Conservation (phyloP, 139 green algal genomes). For the Chlorokybus atmophyticus region DNA sequence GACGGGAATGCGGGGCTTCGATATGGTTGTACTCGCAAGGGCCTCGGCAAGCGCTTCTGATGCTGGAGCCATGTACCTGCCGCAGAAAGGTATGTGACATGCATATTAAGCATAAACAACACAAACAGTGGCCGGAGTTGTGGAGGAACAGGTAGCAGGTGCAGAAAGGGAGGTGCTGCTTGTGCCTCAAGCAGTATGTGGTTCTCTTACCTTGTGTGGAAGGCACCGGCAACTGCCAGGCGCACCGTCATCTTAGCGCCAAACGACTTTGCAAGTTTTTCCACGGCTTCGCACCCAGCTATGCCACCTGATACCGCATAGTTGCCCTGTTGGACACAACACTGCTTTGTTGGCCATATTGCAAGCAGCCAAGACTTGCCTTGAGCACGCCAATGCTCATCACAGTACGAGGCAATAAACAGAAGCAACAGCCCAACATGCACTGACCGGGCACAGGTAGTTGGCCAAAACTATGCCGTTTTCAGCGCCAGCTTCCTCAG, state of each 20-base stretch:
- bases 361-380: background rate
- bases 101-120: too few relatives aligned
- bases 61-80: constrained; percentile 26
- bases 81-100: too few relatives aligned
- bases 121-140: too few relatives aligned
- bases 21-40: constrained; percentile 55
- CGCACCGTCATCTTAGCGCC: constrained; percentile 63
- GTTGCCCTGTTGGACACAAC: constrained; percentile 58
- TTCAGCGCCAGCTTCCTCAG: constrained; percentile 43
- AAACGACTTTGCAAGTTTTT: constrained; percentile 72
- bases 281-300: constrained; percentile 66
- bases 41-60: constrained; percentile 62
- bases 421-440: too few relatives aligned
- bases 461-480: constrained; percentile 89
- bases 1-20: constrained; percentile 79
- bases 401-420: too few relatives aligned
- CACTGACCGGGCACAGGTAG: constrained; percentile 70
- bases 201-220: constrained; percentile 96
- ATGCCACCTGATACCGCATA: constrained; percentile 85
- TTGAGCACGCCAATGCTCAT: background rate
- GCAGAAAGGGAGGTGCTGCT: too few relatives aligned
- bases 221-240: constrained; percentile 90
- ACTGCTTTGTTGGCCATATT: background rate
- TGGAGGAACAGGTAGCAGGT: too few relatives aligned
- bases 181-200: too few relatives aligned